These are phyloP conservation scores for Lathyrus oleraceus DNA, from an alignment of 306 rosid genomes.

Conservation along the genomic window DNA sequence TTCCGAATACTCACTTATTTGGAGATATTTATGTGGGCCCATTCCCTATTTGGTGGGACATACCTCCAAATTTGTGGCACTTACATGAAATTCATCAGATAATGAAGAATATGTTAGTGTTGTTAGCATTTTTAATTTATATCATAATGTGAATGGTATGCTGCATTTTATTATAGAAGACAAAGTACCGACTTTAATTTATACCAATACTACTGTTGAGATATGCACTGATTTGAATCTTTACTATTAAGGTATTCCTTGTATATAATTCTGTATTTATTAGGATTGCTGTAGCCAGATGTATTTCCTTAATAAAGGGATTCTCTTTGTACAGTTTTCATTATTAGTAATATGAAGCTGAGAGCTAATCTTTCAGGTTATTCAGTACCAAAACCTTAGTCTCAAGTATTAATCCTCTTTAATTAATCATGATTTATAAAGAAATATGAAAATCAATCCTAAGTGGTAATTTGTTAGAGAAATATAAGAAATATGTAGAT, in stretches of 20 bases:
- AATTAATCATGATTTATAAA: neutral
- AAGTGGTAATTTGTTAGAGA: neutral
- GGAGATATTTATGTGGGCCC: neutral
- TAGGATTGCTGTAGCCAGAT: neutral
- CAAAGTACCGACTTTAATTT: neutral
- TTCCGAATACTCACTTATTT: neutral
- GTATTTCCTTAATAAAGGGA: neutral
- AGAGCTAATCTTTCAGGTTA: neutral
- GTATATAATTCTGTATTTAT: too few relatives aligned
- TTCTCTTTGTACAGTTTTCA: neutral
- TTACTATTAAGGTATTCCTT: too few relatives aligned
- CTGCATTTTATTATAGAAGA: neutral
- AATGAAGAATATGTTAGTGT: neutral
- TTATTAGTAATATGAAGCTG: neutral
- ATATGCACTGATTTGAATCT: too few relatives aligned
- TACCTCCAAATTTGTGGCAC: neutral
- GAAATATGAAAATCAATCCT: conserved; percentile 9
- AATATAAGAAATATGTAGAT: neutral
- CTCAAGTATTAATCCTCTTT: neutral
- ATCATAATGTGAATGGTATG: conserved; percentile 3
- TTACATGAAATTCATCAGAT: neutral
- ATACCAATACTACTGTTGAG: neutral
- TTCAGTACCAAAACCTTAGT: neutral
- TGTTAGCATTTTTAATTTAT: neutral
- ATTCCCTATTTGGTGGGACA: neutral